These are phyloP conservation scores for Cenchrus fungigraminus DNA, from an alignment of 176 grass and related monocot species.

Conservation along the genomic window DNA sequence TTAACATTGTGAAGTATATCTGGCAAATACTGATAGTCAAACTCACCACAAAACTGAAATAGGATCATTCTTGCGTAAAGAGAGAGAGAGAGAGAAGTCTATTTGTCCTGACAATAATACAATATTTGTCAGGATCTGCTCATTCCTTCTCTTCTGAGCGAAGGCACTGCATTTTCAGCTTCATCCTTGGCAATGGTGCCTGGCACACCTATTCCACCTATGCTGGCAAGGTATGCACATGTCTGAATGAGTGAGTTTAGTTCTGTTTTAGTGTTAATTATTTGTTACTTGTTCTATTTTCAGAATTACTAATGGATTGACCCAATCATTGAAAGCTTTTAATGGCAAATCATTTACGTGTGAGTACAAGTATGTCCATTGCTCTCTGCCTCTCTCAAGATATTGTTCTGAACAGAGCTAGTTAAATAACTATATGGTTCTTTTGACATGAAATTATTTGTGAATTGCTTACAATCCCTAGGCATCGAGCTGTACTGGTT, in stretches of 20 bases:
- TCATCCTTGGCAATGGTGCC: conserved; percentile 72
- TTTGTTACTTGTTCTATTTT: not conserved
- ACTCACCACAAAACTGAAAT: conserved; percentile 21
- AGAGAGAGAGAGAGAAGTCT: not conserved
- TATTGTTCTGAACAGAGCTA: conserved; percentile 37
- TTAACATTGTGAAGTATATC: conserved; percentile 1
- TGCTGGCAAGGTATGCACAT: conserved; percentile 83
- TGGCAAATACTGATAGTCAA: conserved; percentile 29
- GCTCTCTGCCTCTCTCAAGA: conserved; percentile 23
- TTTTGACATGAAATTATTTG: conserved; percentile 34
- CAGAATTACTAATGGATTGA: conserved; percentile 92
- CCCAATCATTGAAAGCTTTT: conserved; percentile 74
- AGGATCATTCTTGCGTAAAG: conserved; percentile 37
- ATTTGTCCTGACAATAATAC: conserved; percentile 33
- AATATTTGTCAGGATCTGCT: conserved; percentile 78
- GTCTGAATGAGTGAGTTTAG: not conserved
- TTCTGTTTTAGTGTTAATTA: conserved; percentile 23
- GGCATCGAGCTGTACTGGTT: not conserved
- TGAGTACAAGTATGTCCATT: conserved; percentile 92
- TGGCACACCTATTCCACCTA: conserved; percentile 92
- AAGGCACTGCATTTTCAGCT: conserved; percentile 76
- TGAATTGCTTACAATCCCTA: conserved; percentile 3
- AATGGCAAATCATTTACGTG: conserved; percentile 89
- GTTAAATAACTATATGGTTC: conserved; percentile 1
- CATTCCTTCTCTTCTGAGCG: conserved; percentile 79